Base-by-base conservation (phyloP, 441 rosid species). In the Oxalis stricta region DNA sequence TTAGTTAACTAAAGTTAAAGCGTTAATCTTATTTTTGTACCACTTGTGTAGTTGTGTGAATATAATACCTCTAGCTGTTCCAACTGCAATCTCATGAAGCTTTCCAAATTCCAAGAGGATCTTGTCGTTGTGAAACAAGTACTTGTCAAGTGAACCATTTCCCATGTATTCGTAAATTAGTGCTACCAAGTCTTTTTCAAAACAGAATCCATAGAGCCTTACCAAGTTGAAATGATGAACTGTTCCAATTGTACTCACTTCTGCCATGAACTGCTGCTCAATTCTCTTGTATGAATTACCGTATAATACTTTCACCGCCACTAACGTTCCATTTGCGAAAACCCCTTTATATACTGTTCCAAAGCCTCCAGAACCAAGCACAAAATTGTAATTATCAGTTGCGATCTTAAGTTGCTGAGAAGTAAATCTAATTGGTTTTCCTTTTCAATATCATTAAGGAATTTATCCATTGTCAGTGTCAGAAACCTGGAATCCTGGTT, bases 51-150 rank as follows among this genome's bases (percentile, higher is more conserved):
- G n/a, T n/a, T n/a, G n/a, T n/a, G n/a, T n/a, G n/a, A n/a, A n/a
- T n/a, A n/a, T n/a, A 17, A 46, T 46, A n/a, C 50, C 64, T 39
- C 36, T 46, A 3, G 50, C 41, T 1, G 59, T 47, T 28, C 64
- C 41, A 12, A 46, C 41, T 1, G 58, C 59, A 22, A 52, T 47
- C 12, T 41, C 33, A 19, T 18, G 35, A 17, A 48, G 52, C 28
- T 17, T 11, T 17, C 18, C 35, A 11, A 48, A 24, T 18, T 24
- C 43, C 37, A 36, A 16, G 11, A n/a, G n/a, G n/a, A 18, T 18
- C 1, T 36, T n/a, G 7, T 17, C 28, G 12, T 36, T 8, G 9
- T 24, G 4, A 28, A 36, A 12, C 12, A 48, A 36, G 42, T 15
- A 16, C 11, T 24, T 36, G 43, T 36, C 52, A 11, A 36, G 35